A percentile compares a stretch with the other conserved stretches of the same genome.
phyloP scores from a whole-genome alignment of 2,329 filamentous ascomycete species.

The Xylariaceae sp. region DNA sequence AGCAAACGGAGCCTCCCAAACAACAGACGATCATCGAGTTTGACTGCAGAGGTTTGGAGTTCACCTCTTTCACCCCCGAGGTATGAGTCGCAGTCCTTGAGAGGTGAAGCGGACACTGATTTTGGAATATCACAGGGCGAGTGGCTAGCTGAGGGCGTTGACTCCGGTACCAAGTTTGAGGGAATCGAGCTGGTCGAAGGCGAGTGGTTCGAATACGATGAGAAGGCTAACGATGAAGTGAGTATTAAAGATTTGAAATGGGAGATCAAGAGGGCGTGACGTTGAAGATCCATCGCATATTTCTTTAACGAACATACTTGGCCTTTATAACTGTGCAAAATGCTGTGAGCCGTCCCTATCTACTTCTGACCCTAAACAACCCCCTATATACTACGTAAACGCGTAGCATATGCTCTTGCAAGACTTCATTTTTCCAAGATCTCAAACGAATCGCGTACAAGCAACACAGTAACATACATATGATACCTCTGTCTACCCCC shows the following conservation, averaged over 20 bases:
- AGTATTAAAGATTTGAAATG: slow-evolving; percentile 86
- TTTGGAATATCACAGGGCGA: slow-evolving; percentile 57
- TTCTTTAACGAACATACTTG: not conserved
- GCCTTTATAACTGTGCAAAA: too few species aligned
- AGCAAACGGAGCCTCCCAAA: slow-evolving; percentile 66
- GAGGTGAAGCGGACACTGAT: slow-evolving; percentile 1
- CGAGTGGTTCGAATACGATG: slow-evolving; percentile 98
- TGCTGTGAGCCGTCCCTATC: too few species aligned
- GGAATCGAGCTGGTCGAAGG: slow-evolving; percentile 78
- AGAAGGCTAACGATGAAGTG: slow-evolving; percentile 87
- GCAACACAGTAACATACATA: not conserved
- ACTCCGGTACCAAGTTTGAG: slow-evolving; percentile 76
- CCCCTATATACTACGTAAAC: too few species aligned
- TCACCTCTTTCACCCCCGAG: slow-evolving; percentile 84
- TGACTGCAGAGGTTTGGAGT: slow-evolving; percentile 91
- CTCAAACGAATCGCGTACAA: too few species aligned
- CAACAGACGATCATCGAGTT: slow-evolving; percentile 78
- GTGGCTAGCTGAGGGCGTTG: slow-evolving; percentile 77
- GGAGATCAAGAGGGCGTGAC: slow-evolving; percentile 70
- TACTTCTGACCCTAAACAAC: too few species aligned
- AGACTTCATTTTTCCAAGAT: too few species aligned
- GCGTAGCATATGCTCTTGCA: too few species aligned
- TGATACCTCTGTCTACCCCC: not conserved
- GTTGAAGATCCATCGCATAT: not conserved
- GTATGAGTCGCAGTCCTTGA: slow-evolving; percentile 39